Conservation (phyloP, 176 grass and related monocot genomes). For the Carex cristatella region DNA sequence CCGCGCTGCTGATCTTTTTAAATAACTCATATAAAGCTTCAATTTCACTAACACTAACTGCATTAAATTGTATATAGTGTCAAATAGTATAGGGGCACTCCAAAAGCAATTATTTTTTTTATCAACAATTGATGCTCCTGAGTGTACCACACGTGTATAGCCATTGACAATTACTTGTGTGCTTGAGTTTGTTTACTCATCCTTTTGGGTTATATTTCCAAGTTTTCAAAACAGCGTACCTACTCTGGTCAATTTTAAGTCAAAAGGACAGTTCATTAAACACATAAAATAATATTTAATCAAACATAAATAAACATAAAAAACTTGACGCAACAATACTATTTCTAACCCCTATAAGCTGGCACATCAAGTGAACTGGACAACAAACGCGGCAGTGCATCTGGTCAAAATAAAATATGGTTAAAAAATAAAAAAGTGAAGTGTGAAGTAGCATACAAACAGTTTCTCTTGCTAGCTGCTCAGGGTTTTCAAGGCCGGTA, state of each 20-base stretch:
- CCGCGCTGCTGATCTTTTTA: slow-evolving; percentile 85
- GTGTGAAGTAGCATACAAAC: slow-evolving; percentile 57
- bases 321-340: not conserved
- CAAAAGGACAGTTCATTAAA: not conserved
- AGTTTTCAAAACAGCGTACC: not conserved
- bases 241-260: not conserved
- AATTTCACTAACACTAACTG: slow-evolving; percentile 83
- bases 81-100: not conserved
- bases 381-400: not conserved
- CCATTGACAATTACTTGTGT: not conserved
- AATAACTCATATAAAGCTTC: slow-evolving; percentile 79
- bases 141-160: not conserved
- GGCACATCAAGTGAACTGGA: not conserved
- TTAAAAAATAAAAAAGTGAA: not conserved
- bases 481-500: slow-evolving; percentile 66
- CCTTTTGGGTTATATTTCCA: not conserved
- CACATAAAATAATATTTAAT: not conserved
- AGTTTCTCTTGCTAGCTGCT: slow-evolving; percentile 78
- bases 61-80: not conserved
- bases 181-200: not conserved
- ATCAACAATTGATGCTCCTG: not conserved
- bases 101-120: not conserved
- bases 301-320: not conserved
- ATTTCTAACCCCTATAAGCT: not conserved
- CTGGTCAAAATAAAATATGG: slow-evolving; percentile 4